Evolutionary conservation across 352 stramenopile genomes (phyloP), one percentile per base, ranked within the genome.

Genomic region (Globisporangium acanthophoron): DNA sequence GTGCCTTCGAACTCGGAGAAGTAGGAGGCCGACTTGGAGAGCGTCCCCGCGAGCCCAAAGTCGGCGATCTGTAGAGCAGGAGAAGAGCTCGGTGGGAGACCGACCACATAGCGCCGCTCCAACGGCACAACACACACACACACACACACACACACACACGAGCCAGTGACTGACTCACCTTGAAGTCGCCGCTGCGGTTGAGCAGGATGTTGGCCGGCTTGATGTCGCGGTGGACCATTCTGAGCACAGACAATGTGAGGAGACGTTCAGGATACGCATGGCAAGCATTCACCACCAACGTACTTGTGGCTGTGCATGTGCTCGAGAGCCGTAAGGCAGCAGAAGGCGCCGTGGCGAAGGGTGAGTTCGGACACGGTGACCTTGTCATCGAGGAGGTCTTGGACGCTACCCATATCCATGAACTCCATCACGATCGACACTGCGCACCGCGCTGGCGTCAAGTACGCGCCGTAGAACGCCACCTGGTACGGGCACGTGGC

Each of bases 361-460:
- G 94, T 65, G 3, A 64, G 47, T 55, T 94, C 85, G 0, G 79
- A 71, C 2, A 88, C 64, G 0, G 74, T 72, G 16, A 78, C 51
- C 5, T 70, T 69, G 0, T 61, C 65, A n/a, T 87, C 73, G 8
- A 90, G 54, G 2, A 90, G 63, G 35, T 92, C 81, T 54, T 97
- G 85, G 0, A 97, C 63, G 43, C 83, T 96, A 18, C 90, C 90
- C 57, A 88, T 83, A 50, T 97, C 83, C 90, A 97, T 97, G 46
- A 96, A 97, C 61, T 97, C 90, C 76, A 97, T 92, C 44, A 96
- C 88, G 24, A 97, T 88, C 27, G 75, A 90, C 31, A 97, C 74
- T 0, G 74, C 81, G 27, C 82, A 80, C 51, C 87, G 79, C 0
- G 85, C 65, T 8, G 83, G 76, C 24, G 85, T 88, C 8, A 89